phyloP scores from a whole-genome alignment of 2,329 filamentous ascomycete species.

The Trichoderma sp. region DNA sequence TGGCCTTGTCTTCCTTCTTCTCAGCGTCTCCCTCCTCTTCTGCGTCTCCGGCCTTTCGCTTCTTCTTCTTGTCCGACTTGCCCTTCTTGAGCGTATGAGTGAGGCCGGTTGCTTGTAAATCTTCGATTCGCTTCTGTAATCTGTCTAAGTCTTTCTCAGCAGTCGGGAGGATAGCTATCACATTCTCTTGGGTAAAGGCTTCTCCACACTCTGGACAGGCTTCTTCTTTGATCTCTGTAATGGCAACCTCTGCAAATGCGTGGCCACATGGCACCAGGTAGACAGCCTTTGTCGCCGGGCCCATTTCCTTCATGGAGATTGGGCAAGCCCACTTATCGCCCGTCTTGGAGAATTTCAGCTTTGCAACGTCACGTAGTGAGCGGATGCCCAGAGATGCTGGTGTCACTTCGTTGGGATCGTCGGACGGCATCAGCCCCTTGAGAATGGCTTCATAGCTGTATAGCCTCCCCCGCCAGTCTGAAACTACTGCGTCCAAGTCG shows the following conservation, averaged over 20 bases:
- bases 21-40: conserved; percentile 32
- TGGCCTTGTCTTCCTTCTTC: conserved; percentile 21
- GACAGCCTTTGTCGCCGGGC: conserved; percentile 73
- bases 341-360: conserved; percentile 65
- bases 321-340: conserved; percentile 74
- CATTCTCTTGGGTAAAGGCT: conserved; percentile 67
- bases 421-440: conserved; percentile 53
- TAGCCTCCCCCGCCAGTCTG: conserved; percentile 76
- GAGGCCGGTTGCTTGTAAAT: conserved; percentile 68
- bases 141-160: conserved; percentile 67
- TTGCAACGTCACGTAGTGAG: conserved; percentile 80
- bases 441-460: conserved; percentile 96
- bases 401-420: conserved; percentile 52
- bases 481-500: conserved; percentile 68
- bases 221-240: conserved; percentile 71
- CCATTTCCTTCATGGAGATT: conserved; percentile 81
- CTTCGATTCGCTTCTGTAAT: conserved; percentile 63
- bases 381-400: conserved; percentile 62
- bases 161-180: conserved; percentile 78
- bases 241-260: conserved; percentile 82
- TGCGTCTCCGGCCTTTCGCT: conserved; percentile 54
- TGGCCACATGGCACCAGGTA: conserved; percentile 95
- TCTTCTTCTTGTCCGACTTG: conserved; percentile 62
- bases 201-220: conserved; percentile 71
- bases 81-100: conserved; percentile 88